Percentiles rank a stretch among this genome's conserved stretches.
These are phyloP conservation scores for Populus hybrid DNA, from an alignment of 441 rosid genomes.

Conservation along the genomic window DNA sequence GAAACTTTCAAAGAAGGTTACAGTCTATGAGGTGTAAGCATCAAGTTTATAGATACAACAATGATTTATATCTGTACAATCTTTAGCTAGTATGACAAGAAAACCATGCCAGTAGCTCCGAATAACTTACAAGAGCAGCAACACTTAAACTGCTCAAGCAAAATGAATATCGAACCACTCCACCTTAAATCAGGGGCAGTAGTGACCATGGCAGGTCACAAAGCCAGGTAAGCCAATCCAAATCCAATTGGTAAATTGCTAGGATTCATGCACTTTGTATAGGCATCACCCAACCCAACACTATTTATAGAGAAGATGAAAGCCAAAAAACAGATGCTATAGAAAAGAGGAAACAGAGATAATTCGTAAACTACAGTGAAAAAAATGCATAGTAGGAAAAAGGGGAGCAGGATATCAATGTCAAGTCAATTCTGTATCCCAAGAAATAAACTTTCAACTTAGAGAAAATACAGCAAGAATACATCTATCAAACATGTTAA, in stretches of 20 bases:
- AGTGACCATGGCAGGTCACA: neutral
- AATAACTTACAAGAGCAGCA: neutral
- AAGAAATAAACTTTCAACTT: neutral
- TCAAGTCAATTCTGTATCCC: neutral
- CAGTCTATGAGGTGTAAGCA: neutral
- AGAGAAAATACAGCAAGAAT: neutral
- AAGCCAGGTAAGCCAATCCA: neutral
- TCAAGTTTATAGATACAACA: neutral
- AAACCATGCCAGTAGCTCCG: neutral
- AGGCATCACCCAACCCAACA: neutral
- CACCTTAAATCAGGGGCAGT: neutral
- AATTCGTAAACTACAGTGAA: neutral
- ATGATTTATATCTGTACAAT: neutral
- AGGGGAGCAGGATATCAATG: neutral
- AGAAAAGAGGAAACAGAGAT: neutral
- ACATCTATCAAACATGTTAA: neutral
- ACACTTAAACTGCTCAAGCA: neutral
- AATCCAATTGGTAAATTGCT: neutral
- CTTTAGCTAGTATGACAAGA: neutral
- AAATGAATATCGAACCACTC: neutral
- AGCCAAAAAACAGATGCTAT: neutral
- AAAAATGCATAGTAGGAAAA: neutral
- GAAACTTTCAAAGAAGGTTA: neutral
- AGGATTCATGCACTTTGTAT: neutral
- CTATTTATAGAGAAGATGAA: neutral